phyloP scores from a whole-genome alignment of 805 yeast species.

The Kuraishia piskuri region DNA sequence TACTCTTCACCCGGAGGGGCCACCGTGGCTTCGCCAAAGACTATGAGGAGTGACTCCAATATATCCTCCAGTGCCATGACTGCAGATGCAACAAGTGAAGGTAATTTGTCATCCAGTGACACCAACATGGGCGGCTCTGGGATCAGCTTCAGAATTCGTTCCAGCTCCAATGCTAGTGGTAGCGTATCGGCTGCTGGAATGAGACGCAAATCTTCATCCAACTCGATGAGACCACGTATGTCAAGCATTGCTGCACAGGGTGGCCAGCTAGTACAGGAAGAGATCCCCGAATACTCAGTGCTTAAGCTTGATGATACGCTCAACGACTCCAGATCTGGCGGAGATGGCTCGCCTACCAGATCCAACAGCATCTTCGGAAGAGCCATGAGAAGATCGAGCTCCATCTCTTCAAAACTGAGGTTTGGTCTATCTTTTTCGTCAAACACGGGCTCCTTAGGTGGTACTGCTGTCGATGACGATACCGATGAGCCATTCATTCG shows the following conservation, averaged over 20 bases:
- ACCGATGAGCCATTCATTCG: background rate
- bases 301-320: background rate
- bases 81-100: background rate
- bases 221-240: background rate
- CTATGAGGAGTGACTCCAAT: background rate
- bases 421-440: background rate
- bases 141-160: background rate
- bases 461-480: background rate
- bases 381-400: slow-evolving; percentile 1
- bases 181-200: background rate
- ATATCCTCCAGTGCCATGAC: background rate
- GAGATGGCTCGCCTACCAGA: background rate
- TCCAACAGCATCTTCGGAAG: background rate
- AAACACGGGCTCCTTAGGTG: background rate
- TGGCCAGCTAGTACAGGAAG: background rate
- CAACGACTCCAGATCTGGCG: background rate
- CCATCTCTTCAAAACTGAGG: background rate
- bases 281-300: background rate
- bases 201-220: background rate
- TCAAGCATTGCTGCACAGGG: background rate
- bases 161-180: background rate
- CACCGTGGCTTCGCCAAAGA: background rate
- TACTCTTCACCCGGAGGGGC: background rate
- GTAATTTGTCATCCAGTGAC: background rate
- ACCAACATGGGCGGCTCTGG: background rate